Conservation (phyloP, 2,329 filamentous ascomycete species). For the Xylariomycetidae sp. region DNA sequence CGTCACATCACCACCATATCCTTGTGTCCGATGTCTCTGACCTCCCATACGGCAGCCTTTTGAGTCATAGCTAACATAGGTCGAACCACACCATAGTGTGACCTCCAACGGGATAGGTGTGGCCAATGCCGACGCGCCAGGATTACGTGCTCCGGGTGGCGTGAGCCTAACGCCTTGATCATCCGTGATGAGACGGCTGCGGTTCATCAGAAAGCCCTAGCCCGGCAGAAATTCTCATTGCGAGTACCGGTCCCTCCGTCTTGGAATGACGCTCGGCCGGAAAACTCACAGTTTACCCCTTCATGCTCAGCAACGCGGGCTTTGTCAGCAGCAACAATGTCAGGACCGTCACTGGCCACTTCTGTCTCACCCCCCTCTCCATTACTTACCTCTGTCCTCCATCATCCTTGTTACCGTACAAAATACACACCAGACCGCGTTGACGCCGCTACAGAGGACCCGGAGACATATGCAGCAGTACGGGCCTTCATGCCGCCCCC, state of each 20-base stretch:
- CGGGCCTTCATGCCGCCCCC: neutral
- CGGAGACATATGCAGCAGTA: neutral
- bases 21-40: too few species aligned
- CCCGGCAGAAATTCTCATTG: neutral
- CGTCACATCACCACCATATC: too few species aligned
- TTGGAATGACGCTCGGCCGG: too few species aligned
- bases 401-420: too few species aligned
- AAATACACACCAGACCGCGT: neutral
- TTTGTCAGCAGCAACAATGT: neutral
- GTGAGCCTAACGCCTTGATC: slow-evolving; percentile 16
- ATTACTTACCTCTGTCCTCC: too few species aligned
- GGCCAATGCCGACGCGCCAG: slow-evolving; percentile 20
- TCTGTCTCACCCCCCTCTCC: neutral
- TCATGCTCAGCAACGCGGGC: too few species aligned
- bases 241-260: neutral
- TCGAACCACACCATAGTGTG: slow-evolving; percentile 10
- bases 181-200: slow-evolving; percentile 18
- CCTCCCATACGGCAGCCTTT: too few species aligned
- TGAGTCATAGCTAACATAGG: neutral
- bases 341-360: neutral
- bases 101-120: slow-evolving; percentile 13
- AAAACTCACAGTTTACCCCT: neutral
- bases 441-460: neutral
- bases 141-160: slow-evolving; percentile 21
- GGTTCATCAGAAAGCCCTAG: slow-evolving; percentile 10